These are phyloP conservation scores for Dryas octopetala DNA, from an alignment of 306 rosid species.

Conservation along the genomic window DNA sequence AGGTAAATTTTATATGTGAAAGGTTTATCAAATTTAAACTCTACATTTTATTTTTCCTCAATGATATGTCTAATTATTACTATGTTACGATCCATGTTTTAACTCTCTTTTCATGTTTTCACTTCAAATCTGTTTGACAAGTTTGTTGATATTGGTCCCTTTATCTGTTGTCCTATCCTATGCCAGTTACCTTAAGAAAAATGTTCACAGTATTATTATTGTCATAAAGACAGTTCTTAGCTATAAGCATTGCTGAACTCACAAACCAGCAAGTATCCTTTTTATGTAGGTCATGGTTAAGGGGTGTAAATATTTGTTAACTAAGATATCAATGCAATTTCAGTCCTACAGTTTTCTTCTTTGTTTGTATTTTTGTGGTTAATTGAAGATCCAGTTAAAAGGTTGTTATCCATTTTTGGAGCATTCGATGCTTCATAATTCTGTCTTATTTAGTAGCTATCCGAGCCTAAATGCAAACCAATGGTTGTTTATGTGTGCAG, in stretches of 20 bases:
- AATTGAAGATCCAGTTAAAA: too few species aligned
- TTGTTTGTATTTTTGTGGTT: neutral
- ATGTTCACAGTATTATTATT: too few species aligned
- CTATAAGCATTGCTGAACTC: neutral
- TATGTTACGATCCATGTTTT: neutral
- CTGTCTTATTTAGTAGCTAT: neutral
- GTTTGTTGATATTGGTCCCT: too few species aligned
- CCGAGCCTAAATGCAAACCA: neutral
- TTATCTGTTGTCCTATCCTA: too few species aligned
- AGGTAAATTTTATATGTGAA: constrained; percentile 40
- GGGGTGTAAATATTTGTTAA: neutral
- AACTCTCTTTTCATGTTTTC: neutral
- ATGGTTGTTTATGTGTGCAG: constrained; percentile 38
- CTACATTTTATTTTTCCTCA: neutral
- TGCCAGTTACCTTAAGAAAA: too few species aligned
- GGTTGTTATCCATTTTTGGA: neutral
- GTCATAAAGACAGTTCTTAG: too few species aligned
- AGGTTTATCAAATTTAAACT: too few species aligned
- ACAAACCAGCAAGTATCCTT: neutral
- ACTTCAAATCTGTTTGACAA: neutral
- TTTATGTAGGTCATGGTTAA: too few species aligned
- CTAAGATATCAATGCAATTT: constrained; percentile 1
- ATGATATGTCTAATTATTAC: neutral
- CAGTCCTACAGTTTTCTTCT: neutral
- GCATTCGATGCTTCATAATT: neutral